phyloP scores from a whole-genome alignment of 208 protist species.

The Leishmania arabica region DNA sequence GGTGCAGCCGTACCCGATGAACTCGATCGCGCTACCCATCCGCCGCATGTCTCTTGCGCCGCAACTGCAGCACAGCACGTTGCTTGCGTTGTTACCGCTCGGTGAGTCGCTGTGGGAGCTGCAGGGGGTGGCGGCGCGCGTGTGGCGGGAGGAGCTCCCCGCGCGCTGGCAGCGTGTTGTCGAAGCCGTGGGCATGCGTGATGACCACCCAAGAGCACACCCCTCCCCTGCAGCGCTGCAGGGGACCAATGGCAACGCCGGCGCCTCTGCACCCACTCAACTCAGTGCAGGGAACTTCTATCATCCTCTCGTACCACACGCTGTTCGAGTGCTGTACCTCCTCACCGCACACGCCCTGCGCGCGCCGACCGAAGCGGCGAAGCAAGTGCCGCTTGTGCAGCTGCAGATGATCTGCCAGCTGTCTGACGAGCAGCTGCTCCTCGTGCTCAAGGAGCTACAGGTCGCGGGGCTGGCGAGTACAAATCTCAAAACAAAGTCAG shows the following conservation, averaged over 20 bases:
- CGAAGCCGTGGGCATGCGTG: background rate
- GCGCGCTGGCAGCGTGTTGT: slow-evolving; percentile 10
- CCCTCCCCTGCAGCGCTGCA: background rate
- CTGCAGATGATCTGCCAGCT: slow-evolving; percentile 66
- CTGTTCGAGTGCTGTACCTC: slow-evolving; percentile 62
- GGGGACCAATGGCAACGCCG: background rate
- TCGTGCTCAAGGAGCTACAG: slow-evolving; percentile 58
- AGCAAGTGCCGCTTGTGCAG: slow-evolving; percentile 56
- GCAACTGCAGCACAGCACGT: slow-evolving; percentile 44
- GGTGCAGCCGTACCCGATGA: slow-evolving; percentile 32
- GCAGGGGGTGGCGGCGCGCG: slow-evolving; percentile 14
- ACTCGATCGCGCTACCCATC: slow-evolving; percentile 23
- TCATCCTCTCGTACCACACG: slow-evolving; percentile 46
- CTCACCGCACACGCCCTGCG: slow-evolving; percentile 50
- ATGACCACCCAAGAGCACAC: background rate
- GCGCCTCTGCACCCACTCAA: background rate
- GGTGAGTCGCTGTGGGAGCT: slow-evolving; percentile 57
- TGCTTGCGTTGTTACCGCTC: slow-evolving; percentile 46
- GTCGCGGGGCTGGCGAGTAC: slow-evolving; percentile 40
- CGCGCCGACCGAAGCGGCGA: slow-evolving; percentile 34
- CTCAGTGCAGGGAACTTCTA: slow-evolving; percentile 54
- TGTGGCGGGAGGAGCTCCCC: slow-evolving; percentile 17
- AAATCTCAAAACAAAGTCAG: slow-evolving; percentile 46
- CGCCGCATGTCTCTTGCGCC: slow-evolving; percentile 34
- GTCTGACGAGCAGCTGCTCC: slow-evolving; percentile 56